Conservation (phyloP, 2,329 filamentous ascomycete species). For the Pleurostoma richardsiae region DNA sequence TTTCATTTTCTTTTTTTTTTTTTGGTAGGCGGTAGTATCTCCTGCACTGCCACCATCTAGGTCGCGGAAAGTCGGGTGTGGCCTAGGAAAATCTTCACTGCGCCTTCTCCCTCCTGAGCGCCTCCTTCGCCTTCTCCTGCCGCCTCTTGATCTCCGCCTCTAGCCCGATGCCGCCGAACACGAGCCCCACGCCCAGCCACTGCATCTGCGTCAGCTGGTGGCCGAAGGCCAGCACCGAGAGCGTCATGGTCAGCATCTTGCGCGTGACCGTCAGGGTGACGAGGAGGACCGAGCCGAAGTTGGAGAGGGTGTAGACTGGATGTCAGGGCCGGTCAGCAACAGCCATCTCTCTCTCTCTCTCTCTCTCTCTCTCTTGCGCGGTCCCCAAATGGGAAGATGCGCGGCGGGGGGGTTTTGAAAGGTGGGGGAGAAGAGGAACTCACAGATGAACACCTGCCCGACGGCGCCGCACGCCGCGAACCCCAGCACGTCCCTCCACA, state of each 20-base stretch:
- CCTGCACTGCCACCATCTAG: too few species aligned
- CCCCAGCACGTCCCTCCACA: slow-evolving; percentile 82
- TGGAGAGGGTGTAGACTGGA: slow-evolving; percentile 80
- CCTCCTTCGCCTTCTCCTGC: slow-evolving; percentile 75
- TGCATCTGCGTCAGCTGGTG: slow-evolving; percentile 84
- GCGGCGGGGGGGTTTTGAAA: background rate
- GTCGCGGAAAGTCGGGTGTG: too few species aligned
- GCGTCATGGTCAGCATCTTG: slow-evolving; percentile 99
- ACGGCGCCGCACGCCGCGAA: slow-evolving; percentile 89
- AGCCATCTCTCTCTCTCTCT: background rate
- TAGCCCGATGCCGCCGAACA: slow-evolving; percentile 92
- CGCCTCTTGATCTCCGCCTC: slow-evolving; percentile 76
- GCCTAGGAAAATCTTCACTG: slow-evolving; percentile 10
- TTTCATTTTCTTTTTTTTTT: too few species aligned
- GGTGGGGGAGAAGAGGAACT: slow-evolving; percentile 20
- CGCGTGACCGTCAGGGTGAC: slow-evolving; percentile 96
- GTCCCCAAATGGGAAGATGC: background rate
- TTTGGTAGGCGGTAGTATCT: too few species aligned
- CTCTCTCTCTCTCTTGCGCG: background rate
- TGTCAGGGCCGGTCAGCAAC: background rate
- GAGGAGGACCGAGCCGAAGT: slow-evolving; percentile 85
- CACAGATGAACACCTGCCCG: slow-evolving; percentile 93
- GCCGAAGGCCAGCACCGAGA: slow-evolving; percentile 92
- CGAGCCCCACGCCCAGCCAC: slow-evolving; percentile 85
- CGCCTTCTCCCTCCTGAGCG: slow-evolving; percentile 26